Conservation (phyloP, 176 grass and related monocot species). For the Pharus latifolius region DNA sequence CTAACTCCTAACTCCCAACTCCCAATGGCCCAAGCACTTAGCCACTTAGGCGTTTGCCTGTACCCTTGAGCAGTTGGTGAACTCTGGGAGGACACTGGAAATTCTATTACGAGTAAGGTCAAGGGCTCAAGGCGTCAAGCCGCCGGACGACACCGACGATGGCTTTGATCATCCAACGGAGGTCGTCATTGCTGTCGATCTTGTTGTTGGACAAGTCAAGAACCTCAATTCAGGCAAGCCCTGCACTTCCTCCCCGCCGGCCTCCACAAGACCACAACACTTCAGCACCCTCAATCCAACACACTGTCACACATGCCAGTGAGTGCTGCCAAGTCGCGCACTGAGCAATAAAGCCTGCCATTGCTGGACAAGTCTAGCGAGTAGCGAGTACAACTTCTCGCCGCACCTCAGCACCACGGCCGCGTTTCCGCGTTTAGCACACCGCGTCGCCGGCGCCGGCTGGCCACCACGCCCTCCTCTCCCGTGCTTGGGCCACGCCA, state of each 20-base stretch:
- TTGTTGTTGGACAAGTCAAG: slow-evolving; percentile 47
- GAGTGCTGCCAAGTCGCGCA: slow-evolving; percentile 6
- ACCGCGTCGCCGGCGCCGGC: too few species aligned
- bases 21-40: too few species aligned
- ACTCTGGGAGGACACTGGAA: slow-evolving; percentile 18
- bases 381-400: neutral
- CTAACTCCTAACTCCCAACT: too few species aligned
- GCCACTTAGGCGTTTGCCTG: too few species aligned
- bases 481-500: too few species aligned
- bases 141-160: slow-evolving; percentile 13
- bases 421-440: too few species aligned
- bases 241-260: neutral
- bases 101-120: slow-evolving; percentile 33
- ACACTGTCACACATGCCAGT: slow-evolving; percentile 3
- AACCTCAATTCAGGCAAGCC: slow-evolving; percentile 12
- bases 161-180: slow-evolving; percentile 14
- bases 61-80: slow-evolving; percentile 33
- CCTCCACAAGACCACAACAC: neutral
- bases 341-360: slow-evolving; percentile 8
- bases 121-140: too few species aligned
- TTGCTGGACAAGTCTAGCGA: slow-evolving; percentile 39
- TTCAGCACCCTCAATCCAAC: slow-evolving; percentile 23
- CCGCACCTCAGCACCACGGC: neutral
- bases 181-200: slow-evolving; percentile 1
- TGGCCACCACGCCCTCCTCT: too few species aligned